Percentiles rank a stretch among this genome's conserved stretches.
Conservation (phyloP, 192 early-diverging fungal species). For the Coemansia sp. region DNA sequence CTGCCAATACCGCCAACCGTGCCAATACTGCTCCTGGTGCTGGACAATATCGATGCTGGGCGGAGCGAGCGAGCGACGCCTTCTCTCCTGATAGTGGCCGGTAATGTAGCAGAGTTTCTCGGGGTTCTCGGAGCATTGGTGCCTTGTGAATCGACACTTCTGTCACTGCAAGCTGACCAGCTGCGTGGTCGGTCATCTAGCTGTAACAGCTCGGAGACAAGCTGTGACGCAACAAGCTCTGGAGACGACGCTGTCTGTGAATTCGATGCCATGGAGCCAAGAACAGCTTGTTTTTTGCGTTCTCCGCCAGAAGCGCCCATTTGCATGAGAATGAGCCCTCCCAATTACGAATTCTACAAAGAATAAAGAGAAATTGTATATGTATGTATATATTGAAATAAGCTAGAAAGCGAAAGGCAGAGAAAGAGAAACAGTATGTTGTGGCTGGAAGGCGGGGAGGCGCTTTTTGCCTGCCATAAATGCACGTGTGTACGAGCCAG, state of each 20-base stretch:
- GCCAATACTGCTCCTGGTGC: constrained; percentile 3
- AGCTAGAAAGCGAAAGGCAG: neutral
- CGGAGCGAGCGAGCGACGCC: constrained; percentile 11
- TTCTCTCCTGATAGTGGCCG: neutral
- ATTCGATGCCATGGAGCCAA: constrained; percentile 14
- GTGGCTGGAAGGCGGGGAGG: neutral
- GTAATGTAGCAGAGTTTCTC: neutral
- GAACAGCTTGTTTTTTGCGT: constrained; percentile 9
- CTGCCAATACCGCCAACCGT: neutral
- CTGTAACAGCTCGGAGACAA: constrained; percentile 29
- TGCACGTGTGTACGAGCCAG: neutral
- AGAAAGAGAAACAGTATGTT: neutral
- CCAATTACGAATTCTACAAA: neutral
- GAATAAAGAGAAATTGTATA: constrained; percentile 4
- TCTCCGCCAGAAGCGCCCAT: constrained; percentile 4
- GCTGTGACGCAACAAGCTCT: constrained; percentile 23
- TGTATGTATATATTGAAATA: too few species aligned
- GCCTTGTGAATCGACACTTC: neutral
- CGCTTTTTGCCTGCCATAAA: neutral
- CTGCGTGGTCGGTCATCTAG: constrained; percentile 38
- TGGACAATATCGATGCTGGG: constrained; percentile 28
- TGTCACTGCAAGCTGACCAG: constrained; percentile 31
- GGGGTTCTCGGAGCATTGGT: neutral
- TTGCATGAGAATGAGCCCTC: neutral
- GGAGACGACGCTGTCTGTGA: constrained; percentile 33